A percentile compares a stretch with the other conserved stretches of the same genome.
These are phyloP conservation scores for Claviceps spartinae DNA, from an alignment of 2,329 filamentous ascomycete genomes.

Conservation along the genomic window DNA sequence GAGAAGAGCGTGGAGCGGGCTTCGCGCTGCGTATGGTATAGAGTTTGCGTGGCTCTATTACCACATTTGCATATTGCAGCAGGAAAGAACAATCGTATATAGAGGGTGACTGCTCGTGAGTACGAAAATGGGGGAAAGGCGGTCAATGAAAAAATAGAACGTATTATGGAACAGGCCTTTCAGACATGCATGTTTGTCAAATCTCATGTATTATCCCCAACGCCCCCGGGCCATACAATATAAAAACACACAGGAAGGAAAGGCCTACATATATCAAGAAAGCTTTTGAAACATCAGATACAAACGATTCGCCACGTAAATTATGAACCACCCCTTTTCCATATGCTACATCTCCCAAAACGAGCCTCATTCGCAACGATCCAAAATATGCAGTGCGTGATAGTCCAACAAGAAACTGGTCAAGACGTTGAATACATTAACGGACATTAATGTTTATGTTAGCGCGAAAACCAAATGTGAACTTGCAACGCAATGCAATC, in stretches of 20 bases:
- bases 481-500: too few species aligned
- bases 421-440: too few species aligned
- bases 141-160: too few species aligned
- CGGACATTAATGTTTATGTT: too few species aligned
- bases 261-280: background rate
- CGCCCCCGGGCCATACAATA: conserved; percentile 1
- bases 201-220: too few species aligned
- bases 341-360: too few species aligned
- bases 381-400: too few species aligned
- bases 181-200: background rate
- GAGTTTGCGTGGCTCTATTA: background rate
- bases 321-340: background rate
- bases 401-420: too few species aligned
- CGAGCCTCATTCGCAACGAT: too few species aligned
- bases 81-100: background rate
- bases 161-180: background rate
- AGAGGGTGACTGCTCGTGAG: too few species aligned
- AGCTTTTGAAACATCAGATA: background rate
- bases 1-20: conserved; percentile 51
- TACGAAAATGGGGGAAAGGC: too few species aligned
- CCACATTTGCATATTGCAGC: background rate
- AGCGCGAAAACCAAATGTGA: too few species aligned
- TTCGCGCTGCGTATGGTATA: conserved; percentile 50
- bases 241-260: background rate
- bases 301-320: background rate